A percentile compares a stretch with the other conserved stretches of the same genome.
Evolutionary conservation across 2,329 filamentous ascomycete species (phyloP).

Genomic region (Byssoonygena ceratinophila): DNA sequence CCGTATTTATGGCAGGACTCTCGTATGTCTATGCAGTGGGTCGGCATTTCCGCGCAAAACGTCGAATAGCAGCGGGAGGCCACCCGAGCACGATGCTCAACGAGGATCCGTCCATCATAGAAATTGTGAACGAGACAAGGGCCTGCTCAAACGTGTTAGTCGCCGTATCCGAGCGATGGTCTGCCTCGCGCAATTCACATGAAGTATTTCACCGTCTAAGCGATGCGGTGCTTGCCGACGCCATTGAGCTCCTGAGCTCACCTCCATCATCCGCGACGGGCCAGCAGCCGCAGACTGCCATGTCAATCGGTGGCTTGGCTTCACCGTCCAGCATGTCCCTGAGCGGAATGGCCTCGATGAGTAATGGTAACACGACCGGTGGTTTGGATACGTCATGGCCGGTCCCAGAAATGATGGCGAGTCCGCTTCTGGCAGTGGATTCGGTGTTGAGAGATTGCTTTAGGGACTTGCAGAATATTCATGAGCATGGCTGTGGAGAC

Average conservation of each 20-base stretch:
- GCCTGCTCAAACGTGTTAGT: constrained; percentile 39
- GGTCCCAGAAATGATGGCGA: constrained; percentile 5
- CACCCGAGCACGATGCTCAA: constrained; percentile 20
- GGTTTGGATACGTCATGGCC: constrained; percentile 12
- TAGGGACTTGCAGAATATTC: constrained; percentile 23
- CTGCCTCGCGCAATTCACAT: constrained; percentile 32
- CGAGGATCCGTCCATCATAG: constrained; percentile 31
- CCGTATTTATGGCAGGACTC: constrained; percentile 40
- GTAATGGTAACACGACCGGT: neutral
- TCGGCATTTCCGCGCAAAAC: constrained; percentile 30
- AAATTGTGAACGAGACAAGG: constrained; percentile 36
- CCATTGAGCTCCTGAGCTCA: constrained; percentile 25
- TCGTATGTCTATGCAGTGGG: constrained; percentile 38
- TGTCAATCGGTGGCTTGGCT: neutral
- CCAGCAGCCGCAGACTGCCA: neutral
- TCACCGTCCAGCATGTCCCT: constrained; percentile 11
- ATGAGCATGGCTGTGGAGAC: constrained; percentile 20
- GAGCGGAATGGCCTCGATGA: constrained; percentile 7
- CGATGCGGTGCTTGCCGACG: constrained; percentile 36
- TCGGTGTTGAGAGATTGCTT: constrained; percentile 34
- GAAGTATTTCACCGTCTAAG: constrained; percentile 38
- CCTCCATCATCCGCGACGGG: constrained; percentile 16
- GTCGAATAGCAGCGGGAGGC: constrained; percentile 13
- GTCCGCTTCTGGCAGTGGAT: constrained; percentile 27
- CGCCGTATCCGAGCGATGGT: constrained; percentile 38